Evolutionary conservation across 495 filamentous ascomycete species (phyloP).

Genomic region (Platismatia glauca): DNA sequence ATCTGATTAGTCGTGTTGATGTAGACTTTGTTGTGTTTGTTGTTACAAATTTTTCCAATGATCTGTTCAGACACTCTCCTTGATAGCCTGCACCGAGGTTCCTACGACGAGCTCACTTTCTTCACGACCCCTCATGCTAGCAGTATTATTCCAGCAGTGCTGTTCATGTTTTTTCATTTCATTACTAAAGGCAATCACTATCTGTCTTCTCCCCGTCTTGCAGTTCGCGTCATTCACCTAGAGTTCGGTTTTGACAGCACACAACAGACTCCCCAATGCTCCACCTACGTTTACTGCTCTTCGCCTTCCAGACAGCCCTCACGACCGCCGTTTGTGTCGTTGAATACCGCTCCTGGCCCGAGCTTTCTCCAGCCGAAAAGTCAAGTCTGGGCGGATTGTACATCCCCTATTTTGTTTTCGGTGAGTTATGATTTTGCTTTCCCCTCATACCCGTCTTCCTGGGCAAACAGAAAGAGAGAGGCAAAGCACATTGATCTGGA

Average conservation of each 20-base stretch:
- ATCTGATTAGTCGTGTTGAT: neutral
- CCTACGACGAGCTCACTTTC: neutral
- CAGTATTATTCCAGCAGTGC: neutral
- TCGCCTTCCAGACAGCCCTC: conserved; percentile 57
- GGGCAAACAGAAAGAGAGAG: neutral
- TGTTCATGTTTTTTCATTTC: neutral
- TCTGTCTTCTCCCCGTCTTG: neutral
- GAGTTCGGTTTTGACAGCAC: neutral
- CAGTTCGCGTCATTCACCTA: neutral
- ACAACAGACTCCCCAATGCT: conserved; percentile 46
- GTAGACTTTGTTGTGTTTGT: neutral
- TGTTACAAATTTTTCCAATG: neutral
- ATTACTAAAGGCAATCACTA: neutral
- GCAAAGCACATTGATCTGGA: neutral
- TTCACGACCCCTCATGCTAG: neutral
- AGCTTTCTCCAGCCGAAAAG: conserved; percentile 46
- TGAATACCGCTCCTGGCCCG: conserved; percentile 49
- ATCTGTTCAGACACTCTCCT: neutral
- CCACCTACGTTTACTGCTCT: conserved; percentile 60
- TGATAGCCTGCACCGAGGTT: neutral
- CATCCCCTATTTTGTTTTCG: conserved; percentile 61
- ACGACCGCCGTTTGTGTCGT: conserved; percentile 64
- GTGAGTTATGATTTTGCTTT: conserved; percentile 41
- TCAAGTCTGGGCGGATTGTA: conserved; percentile 54
- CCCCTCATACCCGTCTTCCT: neutral